Conservation (phyloP, 768 basidiomycete species). For the Thelephora ganbajun region DNA sequence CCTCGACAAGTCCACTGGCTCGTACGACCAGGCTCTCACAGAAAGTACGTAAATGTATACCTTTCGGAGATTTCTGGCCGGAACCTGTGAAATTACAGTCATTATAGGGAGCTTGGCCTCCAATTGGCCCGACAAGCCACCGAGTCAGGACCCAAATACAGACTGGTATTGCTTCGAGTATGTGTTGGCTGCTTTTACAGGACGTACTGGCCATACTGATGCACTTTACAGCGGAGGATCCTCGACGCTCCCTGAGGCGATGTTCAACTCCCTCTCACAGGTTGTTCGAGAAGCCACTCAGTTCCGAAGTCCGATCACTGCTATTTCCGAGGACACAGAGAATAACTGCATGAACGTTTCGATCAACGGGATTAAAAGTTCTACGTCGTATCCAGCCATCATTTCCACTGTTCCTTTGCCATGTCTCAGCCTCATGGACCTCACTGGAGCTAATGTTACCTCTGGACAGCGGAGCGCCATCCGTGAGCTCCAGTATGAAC, state of each 20-base stretch:
- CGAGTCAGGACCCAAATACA: neutral
- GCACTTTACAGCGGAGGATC: neutral
- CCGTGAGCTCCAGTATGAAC: neutral
- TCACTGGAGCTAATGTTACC: neutral
- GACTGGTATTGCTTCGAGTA: neutral
- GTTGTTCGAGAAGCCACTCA: no score
- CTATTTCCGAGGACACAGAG: neutral
- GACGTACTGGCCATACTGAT: neutral
- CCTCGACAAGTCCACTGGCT: no score
- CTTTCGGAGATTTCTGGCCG: no score
- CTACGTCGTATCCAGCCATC: neutral
- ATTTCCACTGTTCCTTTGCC: neutral
- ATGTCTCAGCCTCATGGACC: neutral
- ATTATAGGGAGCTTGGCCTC: neutral
- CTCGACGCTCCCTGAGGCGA: neutral
- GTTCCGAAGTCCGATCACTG: neutral
- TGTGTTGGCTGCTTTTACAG: neutral
- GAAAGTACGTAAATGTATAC: no score
- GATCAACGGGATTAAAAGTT: neutral
- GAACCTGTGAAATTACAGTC: no score
- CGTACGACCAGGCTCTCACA: no score
- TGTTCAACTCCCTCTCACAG: neutral
- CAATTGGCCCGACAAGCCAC: neutral
- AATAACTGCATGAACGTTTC: neutral
- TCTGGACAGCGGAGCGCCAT: neutral